Evolutionary conservation across 495 filamentous ascomycete species (phyloP).

Genomic region (Glarea lozoyensis): DNA sequence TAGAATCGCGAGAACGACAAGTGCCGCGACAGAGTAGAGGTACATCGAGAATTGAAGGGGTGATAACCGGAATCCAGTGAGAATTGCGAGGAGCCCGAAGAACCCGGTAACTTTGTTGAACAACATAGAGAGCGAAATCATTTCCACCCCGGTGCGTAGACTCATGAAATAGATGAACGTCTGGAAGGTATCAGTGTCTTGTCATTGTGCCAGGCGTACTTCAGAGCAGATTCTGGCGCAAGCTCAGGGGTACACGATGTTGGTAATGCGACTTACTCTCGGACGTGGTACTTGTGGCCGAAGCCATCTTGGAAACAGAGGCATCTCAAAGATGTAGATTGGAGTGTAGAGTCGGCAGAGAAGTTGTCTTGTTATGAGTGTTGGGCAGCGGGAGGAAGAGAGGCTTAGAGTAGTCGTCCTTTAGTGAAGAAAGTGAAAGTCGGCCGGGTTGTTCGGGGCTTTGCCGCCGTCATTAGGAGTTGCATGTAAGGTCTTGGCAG

Average conservation of each 20-base stretch:
- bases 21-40: constrained; percentile 66
- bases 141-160: constrained; percentile 73
- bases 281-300: constrained; percentile 44
- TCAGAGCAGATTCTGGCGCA: not conserved
- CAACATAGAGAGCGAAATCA: constrained; percentile 68
- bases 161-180: constrained; percentile 73
- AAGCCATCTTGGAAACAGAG: constrained; percentile 31
- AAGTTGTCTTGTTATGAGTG: not conserved
- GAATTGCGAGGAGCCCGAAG: constrained; percentile 78
- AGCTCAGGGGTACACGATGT: not conserved
- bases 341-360: not conserved
- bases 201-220: not conserved
- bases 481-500: too few species aligned
- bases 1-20: constrained; percentile 51
- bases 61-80: constrained; percentile 56
- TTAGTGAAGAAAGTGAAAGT: not conserved
- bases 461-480: not conserved
- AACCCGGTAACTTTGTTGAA: constrained; percentile 84
- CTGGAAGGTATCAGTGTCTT: constrained; percentile 2
- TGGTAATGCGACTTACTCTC: constrained; percentile 30
- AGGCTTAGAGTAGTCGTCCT: not conserved
- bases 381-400: not conserved
- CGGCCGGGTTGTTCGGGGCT: not conserved
- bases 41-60: constrained; percentile 71
- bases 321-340: not conserved